Base-by-base conservation (phyloP, 805 yeast genomes). In the Metschnikowia noctiluminum region DNA sequence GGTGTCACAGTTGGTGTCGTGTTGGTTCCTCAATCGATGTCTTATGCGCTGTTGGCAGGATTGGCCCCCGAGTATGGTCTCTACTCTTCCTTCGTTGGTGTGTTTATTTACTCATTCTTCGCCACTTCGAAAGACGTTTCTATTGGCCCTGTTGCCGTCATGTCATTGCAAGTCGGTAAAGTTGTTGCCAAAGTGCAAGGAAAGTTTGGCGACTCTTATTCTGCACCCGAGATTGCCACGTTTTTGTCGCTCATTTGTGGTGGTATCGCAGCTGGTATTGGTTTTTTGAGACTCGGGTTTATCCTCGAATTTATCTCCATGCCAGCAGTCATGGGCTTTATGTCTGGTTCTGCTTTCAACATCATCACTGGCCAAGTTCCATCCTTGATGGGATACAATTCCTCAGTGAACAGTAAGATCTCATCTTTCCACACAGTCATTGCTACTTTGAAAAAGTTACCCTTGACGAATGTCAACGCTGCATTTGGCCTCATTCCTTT, bases 111-210 rank as follows among this genome's bases (percentile, higher is more conserved):
- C 66, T 85, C 96, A 43, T 79, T 91, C 60, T 91, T 91, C 69
- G 97, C 97, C 12, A 91, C 97, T 12, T 87, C 96, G 26, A 91
- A 91, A 67, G 97, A 91, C 74, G 96, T 91, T 35, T 86, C 95
- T 52, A 90, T 91, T 59, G 97, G 97, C 28, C 97, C 97, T 10
- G 97, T 91, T 35, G 97, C 97, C 11, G 97, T 91, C 49, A 90
- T 91, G 96, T 87, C 96, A 13, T 66, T 82, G 55, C 91, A 89
- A 64, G 89, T 88, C 34, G 84, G 91, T 43, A 87, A 85, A 64
- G 89, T 88, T 48, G 76, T 91, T 47, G 76, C 81, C 28, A 72
- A 74, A 43, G 94, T 90, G 10, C 79, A 80, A 52, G 57, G 35
- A 2, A 55, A 64, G 45, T 56, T 42, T 34, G 76, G 75, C 26